Base-by-base conservation (phyloP, 208 protist species). In the Trypanosoma lewisi region DNA sequence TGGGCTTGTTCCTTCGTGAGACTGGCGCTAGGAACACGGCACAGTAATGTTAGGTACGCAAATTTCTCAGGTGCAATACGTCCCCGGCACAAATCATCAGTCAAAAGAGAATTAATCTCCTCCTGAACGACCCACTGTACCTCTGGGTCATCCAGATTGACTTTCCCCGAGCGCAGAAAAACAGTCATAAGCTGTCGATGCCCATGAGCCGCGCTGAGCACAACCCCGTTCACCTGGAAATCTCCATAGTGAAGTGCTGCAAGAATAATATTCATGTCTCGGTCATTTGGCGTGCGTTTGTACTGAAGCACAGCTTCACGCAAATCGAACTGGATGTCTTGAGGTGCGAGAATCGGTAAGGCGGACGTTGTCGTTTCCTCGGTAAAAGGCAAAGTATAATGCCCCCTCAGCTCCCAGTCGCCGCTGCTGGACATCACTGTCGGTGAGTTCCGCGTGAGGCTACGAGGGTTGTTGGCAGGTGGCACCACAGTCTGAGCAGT, bases 201-300 rank as follows among this genome's bases (percentile, higher is more conserved):
- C 2, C 76, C 79, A 37, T 63, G 73, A 4, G 84, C 85, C 2
- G 80, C 76, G 33, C 76, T 63, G 21, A 95, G 75, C 17, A 83
- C 64, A 25, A 85, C 81, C 7, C 84, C 79, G 39, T 83, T 74
- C 3, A 95, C 75, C 4, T 59, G 50, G 54, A 81, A 70, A 14
- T 76, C 74, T 30, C 73, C 80, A 45, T 72, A 70, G 62, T 84
- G 80, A 19, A 95, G 72, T 7, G 89, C 83, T n/a, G 83, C 89
- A 37, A 91, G 74, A 45, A 95, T 92, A 45, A 95, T 90, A 63
- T 89, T 86, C 68, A 89, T 77, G 58, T 87, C 90, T 11, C 91
- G 71, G 25, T 89, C 79, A 28, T 69, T 73, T 28, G 78, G 77
- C 23, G 83, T 91, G 31, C 85, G 73, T 49, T 76, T 72, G 57